Evolutionary conservation across 306 rosid genomes (phyloP).

Genomic region (Astragalus glycyphyllos): DNA sequence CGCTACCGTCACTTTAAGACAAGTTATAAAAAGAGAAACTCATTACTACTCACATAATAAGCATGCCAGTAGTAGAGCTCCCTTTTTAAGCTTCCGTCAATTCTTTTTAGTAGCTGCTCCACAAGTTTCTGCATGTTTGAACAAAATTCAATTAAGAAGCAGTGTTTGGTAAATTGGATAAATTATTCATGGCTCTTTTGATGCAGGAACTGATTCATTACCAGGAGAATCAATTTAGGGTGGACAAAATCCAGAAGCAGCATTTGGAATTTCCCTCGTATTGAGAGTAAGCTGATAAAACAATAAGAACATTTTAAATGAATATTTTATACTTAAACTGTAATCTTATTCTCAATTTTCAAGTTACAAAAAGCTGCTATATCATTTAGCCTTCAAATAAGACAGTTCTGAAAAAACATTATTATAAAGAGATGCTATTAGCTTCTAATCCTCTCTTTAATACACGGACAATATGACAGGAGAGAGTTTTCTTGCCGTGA

Average conservation of each 20-base stretch:
- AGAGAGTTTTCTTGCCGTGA: slow-evolving; percentile 55
- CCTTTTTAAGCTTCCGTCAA: slow-evolving; percentile 59
- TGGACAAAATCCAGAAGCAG: slow-evolving; percentile 79
- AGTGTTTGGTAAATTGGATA: slow-evolving; percentile 33
- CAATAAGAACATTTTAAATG: slow-evolving; percentile 11
- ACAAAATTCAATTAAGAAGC: slow-evolving; percentile 30
- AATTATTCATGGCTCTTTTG: not conserved
- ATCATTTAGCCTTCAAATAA: slow-evolving; percentile 18
- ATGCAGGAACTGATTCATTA: slow-evolving; percentile 35
- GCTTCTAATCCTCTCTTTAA: not conserved
- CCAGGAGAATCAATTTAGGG: slow-evolving; percentile 87
- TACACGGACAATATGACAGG: not conserved
- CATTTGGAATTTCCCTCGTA: slow-evolving; percentile 77
- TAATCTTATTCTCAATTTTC: slow-evolving; percentile 22
- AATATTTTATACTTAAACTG: not conserved
- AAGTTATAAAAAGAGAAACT: slow-evolving; percentile 43
- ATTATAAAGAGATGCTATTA: not conserved
- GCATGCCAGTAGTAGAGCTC: slow-evolving; percentile 91
- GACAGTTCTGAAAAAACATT: slow-evolving; percentile 8
- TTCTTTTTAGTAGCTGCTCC: slow-evolving; percentile 72
- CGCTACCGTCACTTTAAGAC: slow-evolving; percentile 18
- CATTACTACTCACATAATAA: slow-evolving; percentile 64
- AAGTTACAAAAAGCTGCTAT: not conserved
- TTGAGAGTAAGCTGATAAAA: slow-evolving; percentile 58
- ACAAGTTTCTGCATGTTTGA: slow-evolving; percentile 74